Percentiles rank a stretch among this genome's conserved stretches.
phyloP scores from a whole-genome alignment of 805 yeast genomes.

The Alloascoidea africana region DNA sequence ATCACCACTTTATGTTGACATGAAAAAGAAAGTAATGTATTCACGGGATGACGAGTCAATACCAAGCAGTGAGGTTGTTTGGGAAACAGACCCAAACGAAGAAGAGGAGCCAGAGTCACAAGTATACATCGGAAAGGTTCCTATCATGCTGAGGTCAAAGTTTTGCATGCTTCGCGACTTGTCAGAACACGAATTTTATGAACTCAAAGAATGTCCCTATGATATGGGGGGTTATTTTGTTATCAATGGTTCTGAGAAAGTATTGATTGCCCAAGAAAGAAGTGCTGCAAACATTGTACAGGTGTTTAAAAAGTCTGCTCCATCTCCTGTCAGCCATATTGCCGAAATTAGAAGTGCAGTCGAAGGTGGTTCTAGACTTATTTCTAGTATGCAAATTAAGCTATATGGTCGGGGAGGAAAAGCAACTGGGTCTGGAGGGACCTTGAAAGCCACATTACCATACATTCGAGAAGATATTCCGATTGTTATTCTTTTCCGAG shows the following conservation, averaged over 20 bases:
- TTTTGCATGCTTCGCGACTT: slow-evolving; percentile 86
- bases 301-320: slow-evolving; percentile 95
- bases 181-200: slow-evolving; percentile 86
- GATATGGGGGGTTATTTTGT: slow-evolving; percentile 99
- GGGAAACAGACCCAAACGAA: slow-evolving; percentile 42
- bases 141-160: slow-evolving; percentile 94
- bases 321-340: slow-evolving; percentile 88
- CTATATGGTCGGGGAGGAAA: slow-evolving; percentile 70
- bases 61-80: slow-evolving; percentile 38
- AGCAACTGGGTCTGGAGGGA: slow-evolving; percentile 51
- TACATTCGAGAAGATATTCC: slow-evolving; percentile 96
- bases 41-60: slow-evolving; percentile 57
- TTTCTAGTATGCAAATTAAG: slow-evolving; percentile 88
- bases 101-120: slow-evolving; percentile 62
- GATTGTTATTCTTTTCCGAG: slow-evolving; percentile 92
- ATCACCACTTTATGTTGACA: slow-evolving; percentile 90
- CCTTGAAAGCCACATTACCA: slow-evolving; percentile 91
- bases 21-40: slow-evolving; percentile 78
- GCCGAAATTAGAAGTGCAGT: slow-evolving; percentile 95
- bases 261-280: slow-evolving; percentile 95
- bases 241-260: slow-evolving; percentile 97
- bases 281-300: slow-evolving; percentile 97
- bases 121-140: slow-evolving; percentile 92
- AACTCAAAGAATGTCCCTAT: slow-evolving; percentile 94
- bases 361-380: slow-evolving; percentile 93